Evolutionary conservation across 2,329 filamentous ascomycete genomes (phyloP), one percentile per base, ranked within the genome.

Genomic region (Colletotrichum spaethianum): DNA sequence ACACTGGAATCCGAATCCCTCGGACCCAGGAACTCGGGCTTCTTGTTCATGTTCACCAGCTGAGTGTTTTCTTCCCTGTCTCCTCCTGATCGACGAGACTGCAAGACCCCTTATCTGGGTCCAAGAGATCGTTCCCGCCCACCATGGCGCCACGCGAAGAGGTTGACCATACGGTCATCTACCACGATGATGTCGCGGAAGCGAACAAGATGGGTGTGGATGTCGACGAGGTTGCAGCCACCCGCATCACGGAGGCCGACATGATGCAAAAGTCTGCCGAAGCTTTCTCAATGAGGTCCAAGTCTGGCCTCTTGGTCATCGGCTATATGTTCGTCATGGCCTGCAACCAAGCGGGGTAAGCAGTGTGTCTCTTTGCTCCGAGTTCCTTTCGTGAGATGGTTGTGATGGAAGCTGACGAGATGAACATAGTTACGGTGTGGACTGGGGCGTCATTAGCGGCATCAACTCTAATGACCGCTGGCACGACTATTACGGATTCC

Each of bases 401-500:
- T 16, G 23, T 18, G 12, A 28, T 6, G n/a, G 18, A 18, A 8
- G 33, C 68, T 67, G 33, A 71, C 40, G 11, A 12, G 3, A 36
- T 23, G 8, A 14, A 1, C 16, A 2, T 36, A 67, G 70, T 11
- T 86, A 82, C 72, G 85, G 85, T 72, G 81, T 87, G 50, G 85
- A 87, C 73, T 87, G 85, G 85, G 83, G 83, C 33, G 84, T 87
- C 36, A 87, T 87, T 48, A 77, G 81, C 48, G 82, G 83, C 48
- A 85, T 87, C 71, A 86, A 87, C 67, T 79, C 83, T 12, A 80
- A 82, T 55, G 67, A 79, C 7, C 74, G 78, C 40, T 86, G 84
- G 83, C 85, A 86, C 70, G 73, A 74, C 5, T 86, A 83, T 72
- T 85, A 86, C 62, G 80, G 80, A 12, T 85, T 86, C 55, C 82